phyloP scores from a whole-genome alignment of 129 eudicot genomes.

The Saussurea involucrata region DNA sequence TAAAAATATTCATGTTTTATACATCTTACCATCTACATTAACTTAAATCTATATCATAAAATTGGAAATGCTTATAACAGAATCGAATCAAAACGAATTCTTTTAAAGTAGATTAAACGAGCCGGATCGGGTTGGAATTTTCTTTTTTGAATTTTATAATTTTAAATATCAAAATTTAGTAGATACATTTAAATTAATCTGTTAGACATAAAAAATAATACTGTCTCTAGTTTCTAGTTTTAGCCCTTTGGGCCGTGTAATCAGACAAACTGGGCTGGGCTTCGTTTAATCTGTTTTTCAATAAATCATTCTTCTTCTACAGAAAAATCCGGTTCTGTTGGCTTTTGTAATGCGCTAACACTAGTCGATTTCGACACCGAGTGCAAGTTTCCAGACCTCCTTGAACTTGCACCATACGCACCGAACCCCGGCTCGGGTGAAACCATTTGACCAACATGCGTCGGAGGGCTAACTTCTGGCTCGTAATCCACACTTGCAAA shows the following conservation, averaged over 20 bases:
- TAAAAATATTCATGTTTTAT: too few relatives aligned
- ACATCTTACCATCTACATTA: too few relatives aligned
- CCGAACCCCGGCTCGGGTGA: conserved; percentile 47
- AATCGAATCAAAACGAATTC: too few relatives aligned
- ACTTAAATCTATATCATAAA: too few relatives aligned
- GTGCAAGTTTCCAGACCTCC: conserved; percentile 43
- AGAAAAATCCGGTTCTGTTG: conserved; percentile 84
- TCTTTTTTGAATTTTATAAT: not conserved
- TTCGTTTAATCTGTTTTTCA: not conserved
- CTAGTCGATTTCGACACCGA: conserved; percentile 37
- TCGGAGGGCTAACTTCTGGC: conserved; percentile 4
- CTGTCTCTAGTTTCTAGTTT: not conserved
- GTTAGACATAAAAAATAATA: not conserved
- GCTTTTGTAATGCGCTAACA: conserved; percentile 64
- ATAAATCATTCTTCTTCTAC: conserved; percentile 53
- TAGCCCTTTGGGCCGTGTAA: not conserved
- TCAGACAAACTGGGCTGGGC: not conserved
- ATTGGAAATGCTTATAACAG: too few relatives aligned
- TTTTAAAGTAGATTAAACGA: too few relatives aligned
- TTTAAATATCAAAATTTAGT: not conserved
- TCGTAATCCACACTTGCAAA: conserved; percentile 24
- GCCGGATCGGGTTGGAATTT: not conserved
- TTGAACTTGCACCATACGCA: conserved; percentile 37
- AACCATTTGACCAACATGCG: conserved; percentile 12
- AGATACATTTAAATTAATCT: not conserved